Conservation (phyloP, 78 protist genomes). For the Dictyostelium capitatum region DNA sequence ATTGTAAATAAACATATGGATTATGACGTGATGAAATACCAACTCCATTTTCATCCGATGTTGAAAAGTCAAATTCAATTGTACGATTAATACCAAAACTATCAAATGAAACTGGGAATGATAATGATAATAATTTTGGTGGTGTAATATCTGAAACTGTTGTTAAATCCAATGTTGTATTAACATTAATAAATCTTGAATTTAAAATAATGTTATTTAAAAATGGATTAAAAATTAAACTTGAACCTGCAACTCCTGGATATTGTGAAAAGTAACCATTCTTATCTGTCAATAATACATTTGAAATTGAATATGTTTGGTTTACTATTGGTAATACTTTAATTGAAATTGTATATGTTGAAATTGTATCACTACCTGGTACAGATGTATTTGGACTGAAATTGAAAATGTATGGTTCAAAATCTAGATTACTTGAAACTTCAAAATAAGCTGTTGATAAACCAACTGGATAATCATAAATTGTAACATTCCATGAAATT, state of each 20-base stretch:
- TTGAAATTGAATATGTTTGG: background rate
- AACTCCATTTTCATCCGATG: background rate
- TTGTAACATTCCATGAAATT: background rate
- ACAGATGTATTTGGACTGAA: background rate
- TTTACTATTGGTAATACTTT: background rate
- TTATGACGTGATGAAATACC: background rate
- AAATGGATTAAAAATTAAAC: background rate
- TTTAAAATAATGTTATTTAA: background rate
- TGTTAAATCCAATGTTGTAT: background rate
- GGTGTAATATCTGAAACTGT: background rate
- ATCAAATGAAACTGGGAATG: background rate
- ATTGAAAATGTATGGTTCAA: background rate
- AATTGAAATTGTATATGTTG: background rate
- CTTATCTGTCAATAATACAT: background rate
- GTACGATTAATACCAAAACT: background rate
- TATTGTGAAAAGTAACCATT: background rate
- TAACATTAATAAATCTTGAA: background rate
- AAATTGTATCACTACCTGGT: background rate
- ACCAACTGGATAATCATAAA: background rate
- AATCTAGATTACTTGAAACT: background rate
- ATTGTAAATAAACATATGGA: background rate
- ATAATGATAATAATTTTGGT: background rate
- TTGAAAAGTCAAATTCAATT: background rate
- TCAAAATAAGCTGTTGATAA: background rate
- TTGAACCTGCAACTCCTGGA: background rate